Conservation (phyloP, 1,284 basidiomycete genomes). For the Thecaphora thlaspeos region DNA sequence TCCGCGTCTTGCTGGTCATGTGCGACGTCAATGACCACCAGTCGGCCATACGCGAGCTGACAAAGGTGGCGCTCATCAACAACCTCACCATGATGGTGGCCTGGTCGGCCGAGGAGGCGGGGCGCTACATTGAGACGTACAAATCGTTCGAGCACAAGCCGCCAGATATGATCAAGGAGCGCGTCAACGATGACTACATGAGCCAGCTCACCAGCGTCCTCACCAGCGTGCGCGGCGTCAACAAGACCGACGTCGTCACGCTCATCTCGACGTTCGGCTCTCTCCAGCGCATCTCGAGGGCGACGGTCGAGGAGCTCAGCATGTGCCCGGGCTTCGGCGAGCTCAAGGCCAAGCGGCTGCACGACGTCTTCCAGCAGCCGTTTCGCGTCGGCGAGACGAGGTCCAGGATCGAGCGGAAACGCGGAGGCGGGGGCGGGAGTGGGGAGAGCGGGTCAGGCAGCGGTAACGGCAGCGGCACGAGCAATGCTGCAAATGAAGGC, state of each 20-base stretch:
- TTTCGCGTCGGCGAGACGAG: slow-evolving; percentile 65
- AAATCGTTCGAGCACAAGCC: slow-evolving; percentile 92
- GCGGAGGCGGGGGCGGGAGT: slow-evolving; percentile 52
- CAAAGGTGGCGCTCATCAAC: slow-evolving; percentile 77
- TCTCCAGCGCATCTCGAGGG: slow-evolving; percentile 15
- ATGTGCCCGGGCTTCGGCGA: slow-evolving; percentile 90
- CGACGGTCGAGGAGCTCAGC: slow-evolving; percentile 69
- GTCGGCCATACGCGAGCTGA: slow-evolving; percentile 84
- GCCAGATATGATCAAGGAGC: slow-evolving; percentile 89
- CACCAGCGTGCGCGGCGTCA: slow-evolving; percentile 87
- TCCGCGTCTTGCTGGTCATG: slow-evolving; percentile 82
- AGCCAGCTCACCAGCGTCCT: slow-evolving; percentile 79
- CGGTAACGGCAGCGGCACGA: no score
- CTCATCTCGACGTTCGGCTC: slow-evolving; percentile 63
- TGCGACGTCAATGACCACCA: slow-evolving; percentile 92
- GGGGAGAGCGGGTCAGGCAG: no score
- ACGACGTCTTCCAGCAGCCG: slow-evolving; percentile 62
- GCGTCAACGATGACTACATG: slow-evolving; percentile 81
- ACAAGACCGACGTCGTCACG: slow-evolving; percentile 95
- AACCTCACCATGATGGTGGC: slow-evolving; percentile 86
- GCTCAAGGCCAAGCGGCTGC: slow-evolving; percentile 75
- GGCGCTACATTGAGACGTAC: slow-evolving; percentile 82
- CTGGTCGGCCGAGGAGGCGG: slow-evolving; percentile 86
- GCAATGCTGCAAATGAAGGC: no score
- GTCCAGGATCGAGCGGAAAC: slow-evolving; percentile 72